Base-by-base conservation (phyloP, 805 yeast genomes). In the Nakazawaea pomicola region DNA sequence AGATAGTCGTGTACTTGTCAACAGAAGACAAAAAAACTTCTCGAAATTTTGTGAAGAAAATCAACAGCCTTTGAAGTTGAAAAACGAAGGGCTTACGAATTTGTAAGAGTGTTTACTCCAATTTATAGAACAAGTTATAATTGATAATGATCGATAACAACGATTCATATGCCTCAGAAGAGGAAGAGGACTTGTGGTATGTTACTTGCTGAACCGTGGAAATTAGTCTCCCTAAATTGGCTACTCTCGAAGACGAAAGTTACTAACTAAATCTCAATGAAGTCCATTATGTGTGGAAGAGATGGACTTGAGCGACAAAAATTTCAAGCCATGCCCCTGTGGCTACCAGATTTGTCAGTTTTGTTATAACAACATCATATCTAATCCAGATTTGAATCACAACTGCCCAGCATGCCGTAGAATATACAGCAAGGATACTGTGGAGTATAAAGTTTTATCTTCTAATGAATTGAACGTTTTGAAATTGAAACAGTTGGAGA, bases 321-420 rank as follows among this genome's bases (percentile, higher is more conserved):
- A 89, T 66, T 93, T 93, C 72, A 88, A 84, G 61, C 99, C 99
- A n/a, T 93, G 99, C 69, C 98, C 98, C 1, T 93, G 99, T 67
- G 99, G 99, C 15, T 93, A 93, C 57, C 97, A 95, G 61, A 86
- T 93, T 44, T 93, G 99, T 62, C 98, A 91, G 70, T 93, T 93
- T 59, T 93, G 99, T 62, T 93, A 91, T 71, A 93, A 93, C 66
- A 91, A 90, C 60, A 93, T 93, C 54, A 76, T 96, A 49, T 93
- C 88, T 49, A 91, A 91, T 53, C 97, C 97, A 1, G 96, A 93
- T 59, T 68, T 91, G 48, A 90, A 90, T 58, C 98, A 97, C 3
- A 78, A 88, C 51, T 93, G 99, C 65, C 99, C 99, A 1, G 98
- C 95, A 1, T 93, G 99, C 63, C 84, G 99, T 57, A 72, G 99